Base-by-base conservation (phyloP, 495 filamentous ascomycete species). In the Platismatia glauca region DNA sequence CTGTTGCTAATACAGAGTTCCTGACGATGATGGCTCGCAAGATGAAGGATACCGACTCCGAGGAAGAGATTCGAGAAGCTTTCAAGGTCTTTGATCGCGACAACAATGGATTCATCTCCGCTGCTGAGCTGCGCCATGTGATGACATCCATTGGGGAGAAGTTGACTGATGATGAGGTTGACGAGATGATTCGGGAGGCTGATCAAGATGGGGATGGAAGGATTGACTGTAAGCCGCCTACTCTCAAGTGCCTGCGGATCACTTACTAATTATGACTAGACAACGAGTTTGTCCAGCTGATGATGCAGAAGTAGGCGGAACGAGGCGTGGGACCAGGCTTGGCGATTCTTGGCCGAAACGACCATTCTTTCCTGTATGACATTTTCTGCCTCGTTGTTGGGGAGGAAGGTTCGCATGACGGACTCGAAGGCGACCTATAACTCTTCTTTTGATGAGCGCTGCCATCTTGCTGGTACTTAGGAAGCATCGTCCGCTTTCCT, bases 81-180 rank as follows among this genome's bases (percentile, higher is more conserved):
- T 89, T 90, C 78, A 85, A 97, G 85, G 94, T 98, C 59, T 98
- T 98, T 74, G 94, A 98, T 72, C 91, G 94, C 70, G 95, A 98
- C 74, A 98, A 97, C 83, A 97, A 97, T 76, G 94, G 94, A 58
- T 97, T 96, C 80, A 98, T 98, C 78, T 96, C 91, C 20, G 92
- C 95, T 67, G 92, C 92, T 38, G 94, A 98, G 76, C 82, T 98
- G 69, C 91, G 94, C 72, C 94, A 97, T 71, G 94, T 98, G 76
- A 98, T 98, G 94, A 97, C 94, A 58, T 96, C 91, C 57, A 98
- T 98, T 71, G 94, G 94, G 61, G 94, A 98, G 86, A 97, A 97
- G 81, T 82, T 98, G 75, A 97, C 95, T 59, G 95, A 98, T 73
- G 94, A 98, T 71, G 95, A 98, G 80, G 94, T 98, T 61, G 95